Percentiles rank a stretch among this genome's conserved stretches.
phyloP scores from a whole-genome alignment of 2,329 filamentous ascomycete genomes.

The Lecanicillium sp. region DNA sequence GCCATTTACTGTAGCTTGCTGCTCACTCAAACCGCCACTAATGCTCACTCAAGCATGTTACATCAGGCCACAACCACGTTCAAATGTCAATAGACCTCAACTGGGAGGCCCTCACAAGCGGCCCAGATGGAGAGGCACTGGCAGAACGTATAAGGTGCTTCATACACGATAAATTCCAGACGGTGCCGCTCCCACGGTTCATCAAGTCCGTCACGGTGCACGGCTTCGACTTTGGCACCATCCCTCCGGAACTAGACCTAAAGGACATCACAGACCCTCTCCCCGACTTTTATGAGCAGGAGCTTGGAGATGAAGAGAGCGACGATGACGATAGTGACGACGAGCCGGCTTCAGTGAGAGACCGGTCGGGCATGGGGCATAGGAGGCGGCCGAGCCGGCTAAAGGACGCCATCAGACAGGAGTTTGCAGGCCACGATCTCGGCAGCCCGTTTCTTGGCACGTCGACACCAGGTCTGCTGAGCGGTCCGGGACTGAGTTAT shows the following conservation, averaged over 20 bases:
- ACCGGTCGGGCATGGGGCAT: constrained; percentile 3
- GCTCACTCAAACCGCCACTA: not conserved
- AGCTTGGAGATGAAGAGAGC: constrained; percentile 46
- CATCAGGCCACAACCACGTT: not conserved
- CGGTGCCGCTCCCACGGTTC: constrained; percentile 83
- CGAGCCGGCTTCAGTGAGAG: constrained; percentile 9
- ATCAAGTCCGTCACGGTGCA: constrained; percentile 95
- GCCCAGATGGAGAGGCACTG: constrained; percentile 76
- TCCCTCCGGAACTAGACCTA: constrained; percentile 77
- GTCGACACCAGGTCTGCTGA: constrained; percentile 56
- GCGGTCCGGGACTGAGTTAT: constrained; percentile 71
- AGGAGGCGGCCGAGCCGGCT: constrained; percentile 19
- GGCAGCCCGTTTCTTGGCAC: constrained; percentile 50
- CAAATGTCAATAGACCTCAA: constrained; percentile 95
- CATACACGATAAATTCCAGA: constrained; percentile 92
- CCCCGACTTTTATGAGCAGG: constrained; percentile 90
- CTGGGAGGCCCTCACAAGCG: constrained; percentile 87
- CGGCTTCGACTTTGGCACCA: constrained; percentile 82
- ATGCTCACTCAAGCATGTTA: not conserved
- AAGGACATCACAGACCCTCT: constrained; percentile 96
- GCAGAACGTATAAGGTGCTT: constrained; percentile 85
- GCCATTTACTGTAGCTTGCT: not conserved
- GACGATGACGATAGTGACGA: constrained; percentile 26
- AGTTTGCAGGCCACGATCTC: constrained; percentile 32
- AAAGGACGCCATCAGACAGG: constrained; percentile 24